Conservation (phyloP, 371 early-diverging fungal species). For the Funneliformis caledonium region DNA sequence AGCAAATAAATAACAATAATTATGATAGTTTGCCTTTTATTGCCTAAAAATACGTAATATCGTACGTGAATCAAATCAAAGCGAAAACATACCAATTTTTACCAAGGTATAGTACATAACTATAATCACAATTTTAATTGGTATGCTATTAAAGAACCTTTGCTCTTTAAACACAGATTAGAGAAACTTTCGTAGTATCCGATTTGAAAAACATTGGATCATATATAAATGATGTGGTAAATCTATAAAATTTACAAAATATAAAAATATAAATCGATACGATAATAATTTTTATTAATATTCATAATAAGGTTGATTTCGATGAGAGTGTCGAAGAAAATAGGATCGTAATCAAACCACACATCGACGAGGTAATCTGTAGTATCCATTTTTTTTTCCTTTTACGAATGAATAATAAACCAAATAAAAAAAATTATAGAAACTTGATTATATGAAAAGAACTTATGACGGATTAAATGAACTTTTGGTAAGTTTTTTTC, state of each 20-base stretch:
- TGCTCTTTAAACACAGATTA: constrained; percentile 43
- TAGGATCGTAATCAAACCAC: constrained; percentile 62
- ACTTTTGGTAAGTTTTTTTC: constrained; percentile 50
- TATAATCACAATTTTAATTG: no score
- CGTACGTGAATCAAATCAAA: constrained; percentile 43
- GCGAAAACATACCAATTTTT: constrained; percentile 47
- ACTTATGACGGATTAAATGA: constrained; percentile 62
- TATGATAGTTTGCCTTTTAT: constrained; percentile 64
- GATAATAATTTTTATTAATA: constrained; percentile 2
- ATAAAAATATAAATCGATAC: not conserved
- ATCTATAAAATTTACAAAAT: not conserved
- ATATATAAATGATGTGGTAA: constrained; percentile 61
- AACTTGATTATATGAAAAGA: constrained; percentile 65
- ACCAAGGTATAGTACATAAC: constrained; percentile 46
- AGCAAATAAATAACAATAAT: not conserved
- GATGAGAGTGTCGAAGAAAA: constrained; percentile 62
- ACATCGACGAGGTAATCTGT: constrained; percentile 59
- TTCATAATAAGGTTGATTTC: constrained; percentile 68
- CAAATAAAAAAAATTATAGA: constrained; percentile 40
- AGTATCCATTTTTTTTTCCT: not conserved
- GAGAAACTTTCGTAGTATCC: constrained; percentile 44
- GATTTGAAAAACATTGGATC: constrained; percentile 59
- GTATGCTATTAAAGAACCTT: not conserved
- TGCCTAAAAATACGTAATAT: constrained; percentile 56
- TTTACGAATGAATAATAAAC: not conserved